Base-by-base conservation (phyloP, 1,139 yeast species). In the Lodderomyces theae region DNA sequence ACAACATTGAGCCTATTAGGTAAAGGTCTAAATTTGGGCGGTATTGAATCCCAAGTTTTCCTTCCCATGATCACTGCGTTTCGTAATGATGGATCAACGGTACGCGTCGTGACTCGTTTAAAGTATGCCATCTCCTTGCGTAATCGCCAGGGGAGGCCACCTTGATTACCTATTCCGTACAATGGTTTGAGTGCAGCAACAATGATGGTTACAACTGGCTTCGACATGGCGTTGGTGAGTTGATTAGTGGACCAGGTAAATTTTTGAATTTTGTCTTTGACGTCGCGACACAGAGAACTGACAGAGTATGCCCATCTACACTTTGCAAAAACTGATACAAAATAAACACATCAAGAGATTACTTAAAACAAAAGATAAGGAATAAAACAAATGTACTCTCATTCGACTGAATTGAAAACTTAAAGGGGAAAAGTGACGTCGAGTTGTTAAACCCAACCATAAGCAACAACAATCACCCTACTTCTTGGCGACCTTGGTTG, bases 11-110 rank as follows among this genome's bases (percentile, higher is more conserved):
- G 48, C 42, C 99, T 72, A 40, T 73, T 78, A 2, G 84, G 82
- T 37, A 92, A 71, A 0, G 99, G 99, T 48, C 96, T 71, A 63
- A 88, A 92, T 57, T 74, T 81, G 1, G 63, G 46, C 0, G 98
- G 98, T 35, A 92, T 89, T 7, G 96, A 86, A 29, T 89, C 94
- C 96, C 97, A 92, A 1, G 98, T 92, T 56, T 82, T 85, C 42
- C 97, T 74, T 5, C 99, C 99, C 99, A 94, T 92, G 8, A 94
- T 73, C 11, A 94, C 97, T 0, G 89, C 95, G 53, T 90, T 87
- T 42, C 64, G 58, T 43, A 62, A 63, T 5, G 44, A 45, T 5
- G 69, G 54, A 4, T 52, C 51, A 6, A 42, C 42, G 18, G 73
- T 64, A 42, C 51, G 50, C 3, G 81, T 64, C 0, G 98, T 92